Conservation (phyloP, 495 filamentous ascomycete species). For the Bacidia rubella region DNA sequence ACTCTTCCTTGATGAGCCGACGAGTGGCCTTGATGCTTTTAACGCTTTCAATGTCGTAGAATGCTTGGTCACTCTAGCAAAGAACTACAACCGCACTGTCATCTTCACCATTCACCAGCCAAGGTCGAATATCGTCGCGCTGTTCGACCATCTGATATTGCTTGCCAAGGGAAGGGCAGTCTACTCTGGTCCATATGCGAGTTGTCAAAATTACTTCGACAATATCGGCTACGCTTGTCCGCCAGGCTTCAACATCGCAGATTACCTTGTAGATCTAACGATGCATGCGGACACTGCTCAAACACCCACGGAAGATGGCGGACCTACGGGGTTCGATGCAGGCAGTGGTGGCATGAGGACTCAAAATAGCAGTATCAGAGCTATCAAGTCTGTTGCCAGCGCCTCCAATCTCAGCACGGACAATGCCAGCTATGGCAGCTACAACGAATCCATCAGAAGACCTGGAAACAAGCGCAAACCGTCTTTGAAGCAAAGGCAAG, state of each 20-base stretch:
- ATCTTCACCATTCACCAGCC: conserved; percentile 98
- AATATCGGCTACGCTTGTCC: conserved; percentile 81
- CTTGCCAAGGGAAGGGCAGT: conserved; percentile 81
- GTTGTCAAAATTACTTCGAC: conserved; percentile 88
- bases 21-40: conserved; percentile 86
- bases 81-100: conserved; percentile 89
- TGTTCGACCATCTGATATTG: conserved; percentile 87
- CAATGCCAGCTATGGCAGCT: conserved; percentile 39
- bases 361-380: conserved; percentile 73
- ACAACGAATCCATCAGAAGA: conserved; percentile 43
- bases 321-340: conserved; percentile 27
- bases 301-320: conserved; percentile 45
- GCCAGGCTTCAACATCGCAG: conserved; percentile 95
- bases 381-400: conserved; percentile 85
- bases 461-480: conserved; percentile 54
- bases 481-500: conserved; percentile 71
- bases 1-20: conserved; percentile 92
- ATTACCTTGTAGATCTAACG: conserved; percentile 91
- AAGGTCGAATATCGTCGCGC: conserved; percentile 98
- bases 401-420: conserved; percentile 53
- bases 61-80: conserved; percentile 86
- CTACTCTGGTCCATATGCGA: conserved; percentile 80
- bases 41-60: conserved; percentile 97
- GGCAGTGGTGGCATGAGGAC: conserved; percentile 42
- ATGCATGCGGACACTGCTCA: conserved; percentile 70